These are phyloP conservation scores for Cladorrhinum samala DNA, from an alignment of 495 filamentous ascomycete species.

Conservation along the genomic window DNA sequence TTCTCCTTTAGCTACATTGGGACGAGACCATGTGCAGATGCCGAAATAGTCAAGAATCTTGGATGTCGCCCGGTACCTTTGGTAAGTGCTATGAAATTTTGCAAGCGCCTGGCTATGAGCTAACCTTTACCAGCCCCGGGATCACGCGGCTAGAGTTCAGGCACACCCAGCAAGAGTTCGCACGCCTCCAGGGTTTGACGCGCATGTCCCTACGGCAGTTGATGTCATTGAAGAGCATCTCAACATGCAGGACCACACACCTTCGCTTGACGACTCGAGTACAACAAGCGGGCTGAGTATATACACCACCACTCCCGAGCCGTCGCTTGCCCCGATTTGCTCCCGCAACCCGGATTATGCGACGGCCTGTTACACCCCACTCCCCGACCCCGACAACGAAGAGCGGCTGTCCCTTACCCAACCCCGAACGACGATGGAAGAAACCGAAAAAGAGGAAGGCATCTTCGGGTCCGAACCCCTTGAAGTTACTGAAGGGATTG, in stretches of 20 bases:
- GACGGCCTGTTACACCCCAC: conserved; percentile 13
- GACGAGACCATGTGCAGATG: conserved; percentile 28
- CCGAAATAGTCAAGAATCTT: conserved; percentile 26
- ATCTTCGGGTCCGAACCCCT: conserved; percentile 26
- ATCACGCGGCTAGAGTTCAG: neutral
- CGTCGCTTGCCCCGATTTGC: neutral
- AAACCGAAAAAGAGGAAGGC: neutral
- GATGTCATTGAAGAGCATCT: neutral
- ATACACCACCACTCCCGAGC: neutral
- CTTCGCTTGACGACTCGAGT: neutral
- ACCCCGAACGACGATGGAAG: conserved; percentile 13
- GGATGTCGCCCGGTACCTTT: conserved; percentile 30
- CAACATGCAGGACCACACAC: neutral
- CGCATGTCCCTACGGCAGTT: neutral
- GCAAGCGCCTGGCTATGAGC: neutral
- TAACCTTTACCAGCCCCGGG: neutral
- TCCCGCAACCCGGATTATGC: neutral
- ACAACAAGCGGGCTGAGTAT: neutral
- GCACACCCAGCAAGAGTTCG: neutral
- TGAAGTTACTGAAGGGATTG: conserved; percentile 46
- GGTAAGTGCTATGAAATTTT: conserved; percentile 27
- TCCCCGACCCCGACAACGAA: conserved; percentile 13
- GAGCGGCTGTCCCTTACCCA: conserved; percentile 17
- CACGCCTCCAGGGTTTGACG: neutral
- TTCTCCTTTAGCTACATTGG: conserved; percentile 34